Base-by-base conservation (phyloP, 1,284 basidiomycete species). In the Trichosporon sp. region DNA sequence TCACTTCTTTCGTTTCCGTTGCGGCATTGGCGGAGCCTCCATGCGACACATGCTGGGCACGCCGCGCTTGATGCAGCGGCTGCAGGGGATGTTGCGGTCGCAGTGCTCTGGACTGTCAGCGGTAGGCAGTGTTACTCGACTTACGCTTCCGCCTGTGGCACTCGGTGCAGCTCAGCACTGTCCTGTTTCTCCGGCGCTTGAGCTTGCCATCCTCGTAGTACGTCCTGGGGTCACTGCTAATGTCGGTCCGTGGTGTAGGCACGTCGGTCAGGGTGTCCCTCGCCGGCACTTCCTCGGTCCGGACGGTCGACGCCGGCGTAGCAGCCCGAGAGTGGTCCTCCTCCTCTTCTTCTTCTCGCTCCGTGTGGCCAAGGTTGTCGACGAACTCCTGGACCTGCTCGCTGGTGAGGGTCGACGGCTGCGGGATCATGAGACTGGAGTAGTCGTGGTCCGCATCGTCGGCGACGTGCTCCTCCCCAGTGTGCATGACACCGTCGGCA, bases 21-120 rank as follows among this genome's bases (percentile, higher is more conserved):
- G 74, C 4, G 78, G 77, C 23, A 78, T 62, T 13, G 76, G 65
- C 0, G 81, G 79, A n/a, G 73, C 67, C 38, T 83, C 81, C 78
- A 82, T 81, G 11, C 77, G 74, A 63, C 81, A 83, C 75, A 82
- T 77, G 29, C 77, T 75, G 0, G 81, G 76, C 0, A 83, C 76
- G 2, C 81, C 81, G 53, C 81, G 77, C 62, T 80, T 80, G 63
- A 81, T 77, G 65, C 81, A 83, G 74, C 81, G 68, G 64, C 75
- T 78, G 69, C 81, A 83, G 2, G 81, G 81, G 34, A 83, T 79
- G 66, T 81, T 82, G 13, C 81, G 74, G 65, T 83, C 81, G 32
- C 81, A 83, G 74, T 83, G 71, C 80, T 80, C 78, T 80, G 72
- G 0, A 58, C 13, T 18, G 62, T 69, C 51, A 68, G 66, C 32